phyloP scores from a whole-genome alignment of 2,329 filamentous ascomycete genomes.

The Cladophialophora psammophila region DNA sequence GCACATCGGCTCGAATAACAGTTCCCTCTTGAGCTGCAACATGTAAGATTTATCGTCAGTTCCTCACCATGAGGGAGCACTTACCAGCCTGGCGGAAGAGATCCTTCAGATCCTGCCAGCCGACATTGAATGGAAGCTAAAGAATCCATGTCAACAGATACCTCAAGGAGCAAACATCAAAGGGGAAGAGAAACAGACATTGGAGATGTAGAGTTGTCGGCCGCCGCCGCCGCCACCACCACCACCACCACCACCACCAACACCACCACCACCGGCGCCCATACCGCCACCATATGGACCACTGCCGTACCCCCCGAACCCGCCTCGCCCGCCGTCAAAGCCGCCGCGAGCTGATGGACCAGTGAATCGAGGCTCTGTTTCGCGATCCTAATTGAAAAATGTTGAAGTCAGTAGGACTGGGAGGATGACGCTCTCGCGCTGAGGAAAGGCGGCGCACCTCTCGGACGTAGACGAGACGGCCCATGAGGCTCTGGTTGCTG shows the following conservation, averaged over 20 bases:
- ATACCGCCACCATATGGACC: slow-evolving; percentile 43
- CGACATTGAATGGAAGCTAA: slow-evolving; percentile 94
- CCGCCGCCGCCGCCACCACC: slow-evolving; percentile 67
- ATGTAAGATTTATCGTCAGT: slow-evolving; percentile 32
- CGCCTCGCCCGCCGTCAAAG: slow-evolving; percentile 63
- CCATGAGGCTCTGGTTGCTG: slow-evolving; percentile 99
- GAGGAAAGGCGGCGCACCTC: slow-evolving; percentile 67
- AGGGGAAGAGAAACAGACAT: slow-evolving; percentile 74
- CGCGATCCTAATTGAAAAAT: slow-evolving; percentile 74
- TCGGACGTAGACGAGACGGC: slow-evolving; percentile 96
- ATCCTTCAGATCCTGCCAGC: slow-evolving; percentile 99
- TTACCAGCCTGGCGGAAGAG: slow-evolving; percentile 97
- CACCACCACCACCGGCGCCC: slow-evolving; percentile 48
- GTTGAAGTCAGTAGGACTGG: slow-evolving; percentile 6
- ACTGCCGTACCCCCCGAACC: slow-evolving; percentile 71
- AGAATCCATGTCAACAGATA: slow-evolving; percentile 49
- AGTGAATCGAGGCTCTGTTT: slow-evolving; percentile 96
- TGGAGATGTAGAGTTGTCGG: slow-evolving; percentile 95
- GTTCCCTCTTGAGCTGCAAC: slow-evolving; percentile 65
- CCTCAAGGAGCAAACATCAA: slow-evolving; percentile 42
- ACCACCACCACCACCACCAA: slow-evolving; percentile 61
- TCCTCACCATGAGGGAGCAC: slow-evolving; percentile 50
- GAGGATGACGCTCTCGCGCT: neutral
- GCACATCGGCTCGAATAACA: slow-evolving; percentile 94
- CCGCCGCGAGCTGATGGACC: slow-evolving; percentile 74